These are phyloP conservation scores for Gynandropsis gynandra DNA, from an alignment of 345 rosid species.

Conservation along the genomic window DNA sequence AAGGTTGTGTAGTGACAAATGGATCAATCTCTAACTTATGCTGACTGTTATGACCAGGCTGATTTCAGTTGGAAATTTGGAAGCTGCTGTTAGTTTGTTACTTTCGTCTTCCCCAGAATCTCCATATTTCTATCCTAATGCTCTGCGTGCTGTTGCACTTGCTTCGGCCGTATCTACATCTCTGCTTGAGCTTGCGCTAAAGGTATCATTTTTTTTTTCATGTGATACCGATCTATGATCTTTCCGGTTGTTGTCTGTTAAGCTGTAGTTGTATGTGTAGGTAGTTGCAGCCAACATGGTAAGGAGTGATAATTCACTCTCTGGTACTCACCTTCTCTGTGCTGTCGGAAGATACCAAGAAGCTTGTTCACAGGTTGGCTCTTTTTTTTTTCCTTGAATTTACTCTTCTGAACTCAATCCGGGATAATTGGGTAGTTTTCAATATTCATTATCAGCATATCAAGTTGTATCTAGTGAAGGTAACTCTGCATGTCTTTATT, in stretches of 20 bases:
- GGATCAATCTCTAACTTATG: conserved; percentile 15
- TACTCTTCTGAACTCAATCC: conserved; percentile 6
- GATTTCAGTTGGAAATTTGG: conserved; percentile 84
- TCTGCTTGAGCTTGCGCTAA: conserved; percentile 92
- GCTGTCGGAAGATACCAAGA: conserved; percentile 97
- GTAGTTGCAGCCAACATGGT: conserved; percentile 99
- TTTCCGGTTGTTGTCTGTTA: neutral
- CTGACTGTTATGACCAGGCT: conserved; percentile 46
- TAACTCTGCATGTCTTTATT: too few species aligned
- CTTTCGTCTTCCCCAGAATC: conserved; percentile 91
- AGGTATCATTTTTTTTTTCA: conserved; percentile 35
- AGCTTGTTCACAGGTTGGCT: conserved; percentile 94
- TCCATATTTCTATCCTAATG: conserved; percentile 82
- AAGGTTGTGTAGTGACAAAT: conserved; percentile 17
- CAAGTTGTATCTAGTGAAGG: too few species aligned
- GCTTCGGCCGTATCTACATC: conserved; percentile 92
- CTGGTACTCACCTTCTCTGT: conserved; percentile 92
- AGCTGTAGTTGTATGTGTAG: conserved; percentile 30
- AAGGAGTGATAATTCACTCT: conserved; percentile 72
- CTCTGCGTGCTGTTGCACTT: conserved; percentile 95
- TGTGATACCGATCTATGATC: conserved; percentile 7
- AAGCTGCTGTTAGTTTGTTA: conserved; percentile 90
- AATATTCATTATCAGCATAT: too few species aligned
- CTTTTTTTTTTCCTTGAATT: conserved; percentile 12
- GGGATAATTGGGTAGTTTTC: too few species aligned